Evolutionary conservation across 2,329 filamentous ascomycete genomes (phyloP), one percentile per base, ranked within the genome.

Genomic region (Neonectria ditissima): DNA sequence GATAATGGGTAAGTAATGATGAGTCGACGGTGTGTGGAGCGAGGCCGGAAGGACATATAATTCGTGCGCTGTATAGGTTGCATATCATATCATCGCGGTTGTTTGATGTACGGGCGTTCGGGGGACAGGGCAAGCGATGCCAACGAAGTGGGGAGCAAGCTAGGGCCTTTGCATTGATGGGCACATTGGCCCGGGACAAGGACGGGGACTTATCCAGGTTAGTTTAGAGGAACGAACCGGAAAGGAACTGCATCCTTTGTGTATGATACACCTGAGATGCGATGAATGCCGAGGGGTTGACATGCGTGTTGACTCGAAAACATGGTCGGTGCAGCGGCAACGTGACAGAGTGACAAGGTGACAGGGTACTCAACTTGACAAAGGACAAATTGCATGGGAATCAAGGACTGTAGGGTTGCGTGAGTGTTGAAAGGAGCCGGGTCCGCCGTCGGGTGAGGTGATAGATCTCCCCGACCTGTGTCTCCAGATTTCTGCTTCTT

Each of bases 51-150:
- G 43, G 59, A 53, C 45, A 51, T 44, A 47, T 61, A 61, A 68
- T 68, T 57, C 59, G 48, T 65, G 55, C 50, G 65, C 51, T 64
- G 69, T 58, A 63, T 61, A 68, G 68, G 62, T 54, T 72, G 66
- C 69, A 72, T 69, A 64, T 72, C 65, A 69, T 66, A 72, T 68
- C 64, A 69, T 71, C 44, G 32, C 55, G 65, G 52, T 45, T 62
- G 67, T 70, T 69, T 59, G 53, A 53, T 54, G 55, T 66, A 64
- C 47, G 20, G 69, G 70, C 70, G 70, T 73, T 73, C 47, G 63
- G 55, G 63, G 70, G 57, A 43, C 50, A 69, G 55, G 66, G 62
- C 56, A 65, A 69, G 65, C 62, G 57, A 57, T 22, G 53, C 26
- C 55, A 73, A 52, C 56, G 63, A 70, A 62, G 39, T 59, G 57